Base-by-base conservation (phyloP, 805 yeast genomes). In the Myxozyma neotropica region DNA sequence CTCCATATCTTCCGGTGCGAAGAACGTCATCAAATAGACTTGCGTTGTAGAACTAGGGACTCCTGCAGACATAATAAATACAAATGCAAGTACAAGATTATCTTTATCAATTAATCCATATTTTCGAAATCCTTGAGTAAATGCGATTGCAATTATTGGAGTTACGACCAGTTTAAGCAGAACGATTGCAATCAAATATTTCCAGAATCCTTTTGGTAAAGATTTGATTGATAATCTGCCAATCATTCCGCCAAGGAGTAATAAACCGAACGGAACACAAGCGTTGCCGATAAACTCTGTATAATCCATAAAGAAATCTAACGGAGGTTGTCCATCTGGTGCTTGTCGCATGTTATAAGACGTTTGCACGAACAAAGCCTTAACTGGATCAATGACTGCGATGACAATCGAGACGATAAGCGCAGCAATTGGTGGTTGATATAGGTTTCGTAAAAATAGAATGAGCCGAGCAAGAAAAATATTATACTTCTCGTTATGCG, bases 41-140 rank as follows among this genome's bases (percentile, higher is more conserved):
- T 90, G 86, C 0, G 94, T 80, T 0, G 97, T 93, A 0, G 97
- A 95, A 53, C 89, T 86, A 0, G 98, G 98, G 59, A 89, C 81
- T 0, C 93, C 86, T 71, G 85, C 88, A 12, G 86, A 83, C 31
- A 92, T 77, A 33, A 87, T 86, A 69, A 87, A 79, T 4, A 92
- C 86, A 68, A 93, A 87, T 44, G 86, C 80, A 10, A 89, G 80
- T 62, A 90, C 80, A 5, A 74, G 71, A 65, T 87, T 85, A 33
- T 74, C 75, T 39, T 76, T 70, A 7, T 77, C 84, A 56, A 86
- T 79, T 87, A 94, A 85, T 1, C 88, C 86, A 27, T 84, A 80
- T 13, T 74, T 71, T 36, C 81, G 69, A 23, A 92, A 69, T 47
- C 84, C 85, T n/a, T 89, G 80, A 4, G 82, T 78, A 80, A 87